These are phyloP conservation scores for Fusarium transvaalense DNA, from an alignment of 2,329 filamentous ascomycete genomes.

Conservation along the genomic window DNA sequence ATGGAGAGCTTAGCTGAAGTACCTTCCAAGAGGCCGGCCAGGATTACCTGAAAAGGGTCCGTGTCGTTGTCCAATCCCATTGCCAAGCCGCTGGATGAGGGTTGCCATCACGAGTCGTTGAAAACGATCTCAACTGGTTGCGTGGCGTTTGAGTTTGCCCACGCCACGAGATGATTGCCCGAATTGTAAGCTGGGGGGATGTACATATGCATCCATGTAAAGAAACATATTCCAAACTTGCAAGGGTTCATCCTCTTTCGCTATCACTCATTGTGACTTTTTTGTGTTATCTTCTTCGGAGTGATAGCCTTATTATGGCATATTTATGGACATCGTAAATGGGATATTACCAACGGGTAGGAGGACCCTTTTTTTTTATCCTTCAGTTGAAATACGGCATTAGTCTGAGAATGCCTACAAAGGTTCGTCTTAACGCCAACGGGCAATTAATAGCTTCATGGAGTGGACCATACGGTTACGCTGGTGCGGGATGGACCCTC, in stretches of 20 bases:
- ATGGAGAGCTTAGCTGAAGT: conserved; percentile 7
- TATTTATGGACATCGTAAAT: not conserved
- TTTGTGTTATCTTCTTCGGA: not conserved
- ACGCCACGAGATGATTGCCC: conserved; percentile 26
- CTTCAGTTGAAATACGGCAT: not conserved
- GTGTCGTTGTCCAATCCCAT: conserved; percentile 32
- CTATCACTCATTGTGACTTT: not conserved
- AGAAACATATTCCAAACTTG: conserved; percentile 3
- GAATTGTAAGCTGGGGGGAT: conserved; percentile 41
- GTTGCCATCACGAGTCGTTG: conserved; percentile 23
- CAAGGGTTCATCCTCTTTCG: conserved; percentile 9
- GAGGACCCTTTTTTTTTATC: not conserved
- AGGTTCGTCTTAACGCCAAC: conserved; percentile 23
- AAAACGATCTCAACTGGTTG: conserved; percentile 12
- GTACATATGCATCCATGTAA: not conserved
- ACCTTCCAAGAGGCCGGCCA: conserved; percentile 12
- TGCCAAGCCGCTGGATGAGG: conserved; percentile 12
- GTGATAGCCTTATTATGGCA: conserved; percentile 8
- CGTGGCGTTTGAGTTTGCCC: conserved; percentile 43
- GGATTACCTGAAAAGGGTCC: conserved; percentile 28
- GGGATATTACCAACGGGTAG: not conserved
- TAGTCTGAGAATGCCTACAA: not conserved
- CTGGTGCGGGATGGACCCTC: not conserved
- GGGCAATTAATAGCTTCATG: conserved; percentile 10
- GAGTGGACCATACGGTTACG: not conserved